These are phyloP conservation scores for Coemansia sp. DNA, from an alignment of 192 early-diverging fungal species.

Conservation along the genomic window DNA sequence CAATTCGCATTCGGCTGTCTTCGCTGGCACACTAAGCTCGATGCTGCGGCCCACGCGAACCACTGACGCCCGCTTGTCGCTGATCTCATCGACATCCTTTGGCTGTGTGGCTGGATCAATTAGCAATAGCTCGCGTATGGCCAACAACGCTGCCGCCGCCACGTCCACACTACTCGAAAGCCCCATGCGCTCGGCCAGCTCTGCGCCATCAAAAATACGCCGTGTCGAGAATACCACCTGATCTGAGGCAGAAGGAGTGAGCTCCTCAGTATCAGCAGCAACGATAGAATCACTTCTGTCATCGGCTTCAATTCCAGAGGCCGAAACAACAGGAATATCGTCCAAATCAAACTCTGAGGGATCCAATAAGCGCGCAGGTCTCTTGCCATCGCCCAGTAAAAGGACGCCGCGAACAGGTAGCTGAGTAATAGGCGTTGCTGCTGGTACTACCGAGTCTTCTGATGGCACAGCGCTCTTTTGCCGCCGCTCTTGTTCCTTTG, in stretches of 20 bases:
- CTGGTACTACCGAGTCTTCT: not conserved
- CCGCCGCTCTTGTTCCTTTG: slow-evolving; percentile 33
- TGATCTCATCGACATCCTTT: not conserved
- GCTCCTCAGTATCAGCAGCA: not conserved
- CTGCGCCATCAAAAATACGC: slow-evolving; percentile 30
- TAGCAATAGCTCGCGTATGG: slow-evolving; percentile 30
- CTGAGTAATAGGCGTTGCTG: slow-evolving; percentile 31
- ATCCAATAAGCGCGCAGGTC: slow-evolving; percentile 39
- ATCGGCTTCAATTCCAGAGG: not conserved
- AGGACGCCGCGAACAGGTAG: slow-evolving; percentile 50
- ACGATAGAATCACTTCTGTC: not conserved
- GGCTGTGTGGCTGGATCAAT: slow-evolving; percentile 21
- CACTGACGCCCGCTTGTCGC: not conserved
- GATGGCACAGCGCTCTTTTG: slow-evolving; percentile 2
- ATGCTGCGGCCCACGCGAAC: slow-evolving; percentile 25
- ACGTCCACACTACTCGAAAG: slow-evolving; percentile 10
- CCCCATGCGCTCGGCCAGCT: slow-evolving; percentile 32
- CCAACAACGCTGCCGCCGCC: slow-evolving; percentile 16
- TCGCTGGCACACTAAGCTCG: slow-evolving; percentile 14
- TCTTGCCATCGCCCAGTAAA: slow-evolving; percentile 40
- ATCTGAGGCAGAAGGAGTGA: not conserved
- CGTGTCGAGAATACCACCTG: slow-evolving; percentile 38
- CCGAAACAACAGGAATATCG: slow-evolving; percentile 19
- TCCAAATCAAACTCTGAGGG: slow-evolving; percentile 53
- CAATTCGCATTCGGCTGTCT: slow-evolving; percentile 15